phyloP scores from a whole-genome alignment of 2,329 filamentous ascomycete species.

The Botrytis cinerea region DNA sequence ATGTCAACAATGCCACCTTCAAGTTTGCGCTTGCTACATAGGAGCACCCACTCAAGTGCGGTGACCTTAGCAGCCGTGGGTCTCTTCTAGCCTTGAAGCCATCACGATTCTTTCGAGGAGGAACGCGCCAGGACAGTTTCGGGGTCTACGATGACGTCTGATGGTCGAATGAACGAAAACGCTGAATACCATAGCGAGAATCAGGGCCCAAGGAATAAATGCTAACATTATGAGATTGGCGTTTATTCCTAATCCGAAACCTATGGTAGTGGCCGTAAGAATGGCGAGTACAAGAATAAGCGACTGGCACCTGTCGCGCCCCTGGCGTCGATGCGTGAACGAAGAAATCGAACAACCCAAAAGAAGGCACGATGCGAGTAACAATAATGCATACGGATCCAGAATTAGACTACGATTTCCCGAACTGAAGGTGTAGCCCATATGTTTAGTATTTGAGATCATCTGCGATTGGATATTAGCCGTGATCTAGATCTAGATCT shows the following conservation, averaged over 20 bases:
- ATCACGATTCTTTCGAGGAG: neutral
- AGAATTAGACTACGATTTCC: slow-evolving; percentile 33
- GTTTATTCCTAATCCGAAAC: slow-evolving; percentile 35
- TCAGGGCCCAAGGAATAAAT: slow-evolving; percentile 44
- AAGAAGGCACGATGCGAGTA: slow-evolving; percentile 43
- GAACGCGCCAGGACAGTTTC: neutral
- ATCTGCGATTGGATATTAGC: slow-evolving; percentile 11
- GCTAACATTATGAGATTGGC: slow-evolving; percentile 43
- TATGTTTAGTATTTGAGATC: neutral
- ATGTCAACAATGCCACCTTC: neutral
- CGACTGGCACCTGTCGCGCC: slow-evolving; percentile 40
- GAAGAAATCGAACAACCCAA: slow-evolving; percentile 45
- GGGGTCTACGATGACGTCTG: neutral
- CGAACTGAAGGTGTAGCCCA: slow-evolving; percentile 24
- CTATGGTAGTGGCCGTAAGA: slow-evolving; percentile 34
- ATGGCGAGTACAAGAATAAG: slow-evolving; percentile 40
- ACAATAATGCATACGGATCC: slow-evolving; percentile 41
- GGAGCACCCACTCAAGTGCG: neutral
- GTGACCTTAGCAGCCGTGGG: neutral
- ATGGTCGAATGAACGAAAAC: slow-evolving; percentile 36
- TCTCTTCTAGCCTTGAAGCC: neutral
- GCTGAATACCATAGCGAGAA: slow-evolving; percentile 43
- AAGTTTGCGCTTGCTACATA: neutral
- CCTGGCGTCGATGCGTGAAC: slow-evolving; percentile 43
- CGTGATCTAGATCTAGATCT: neutral